These are phyloP conservation scores for Saccharomycopsis sp. DNA, from an alignment of 805 yeast species.

Conservation along the genomic window DNA sequence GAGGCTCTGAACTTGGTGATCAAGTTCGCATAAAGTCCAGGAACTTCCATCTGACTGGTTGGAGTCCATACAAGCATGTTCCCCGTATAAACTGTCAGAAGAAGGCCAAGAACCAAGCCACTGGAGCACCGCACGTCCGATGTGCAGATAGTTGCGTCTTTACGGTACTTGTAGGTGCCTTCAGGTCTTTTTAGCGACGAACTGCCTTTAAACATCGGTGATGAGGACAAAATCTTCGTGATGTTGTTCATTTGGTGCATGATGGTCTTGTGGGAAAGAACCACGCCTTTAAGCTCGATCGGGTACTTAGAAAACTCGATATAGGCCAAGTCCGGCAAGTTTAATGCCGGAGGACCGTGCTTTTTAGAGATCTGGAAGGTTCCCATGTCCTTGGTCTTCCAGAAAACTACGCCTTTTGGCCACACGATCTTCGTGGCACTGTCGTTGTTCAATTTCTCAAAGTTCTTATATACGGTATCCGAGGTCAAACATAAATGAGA, in stretches of 20 bases:
- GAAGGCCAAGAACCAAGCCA: conserved; percentile 76
- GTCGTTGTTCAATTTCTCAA: conserved; percentile 54
- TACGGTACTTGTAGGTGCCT: conserved; percentile 43
- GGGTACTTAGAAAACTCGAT: conserved; percentile 90
- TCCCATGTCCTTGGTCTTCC: conserved; percentile 88
- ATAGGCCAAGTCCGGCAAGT: conserved; percentile 81
- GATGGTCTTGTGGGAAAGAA: conserved; percentile 81
- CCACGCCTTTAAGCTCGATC: conserved; percentile 84
- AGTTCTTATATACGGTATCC: conserved; percentile 65
- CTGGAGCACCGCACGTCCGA: conserved; percentile 57
- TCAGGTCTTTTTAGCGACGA: conserved; percentile 27
- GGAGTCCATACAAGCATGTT: conserved; percentile 77
- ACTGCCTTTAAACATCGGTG: conserved; percentile 33
- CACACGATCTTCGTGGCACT: conserved; percentile 45
- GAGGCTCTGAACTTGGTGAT: conserved; percentile 67
- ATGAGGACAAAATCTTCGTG: conserved; percentile 59
- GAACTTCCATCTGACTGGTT: conserved; percentile 60
- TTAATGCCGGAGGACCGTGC: conserved; percentile 55
- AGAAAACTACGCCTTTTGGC: conserved; percentile 69
- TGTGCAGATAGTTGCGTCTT: conserved; percentile 57
- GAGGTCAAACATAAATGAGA: conserved; percentile 76
- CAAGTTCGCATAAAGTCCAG: conserved; percentile 82
- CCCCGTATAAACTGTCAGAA: conserved; percentile 81
- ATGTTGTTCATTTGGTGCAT: conserved; percentile 82
- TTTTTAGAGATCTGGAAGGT: conserved; percentile 51